Evolutionary conservation across 805 yeast species (phyloP).

Genomic region (Candida nonsorbophila): DNA sequence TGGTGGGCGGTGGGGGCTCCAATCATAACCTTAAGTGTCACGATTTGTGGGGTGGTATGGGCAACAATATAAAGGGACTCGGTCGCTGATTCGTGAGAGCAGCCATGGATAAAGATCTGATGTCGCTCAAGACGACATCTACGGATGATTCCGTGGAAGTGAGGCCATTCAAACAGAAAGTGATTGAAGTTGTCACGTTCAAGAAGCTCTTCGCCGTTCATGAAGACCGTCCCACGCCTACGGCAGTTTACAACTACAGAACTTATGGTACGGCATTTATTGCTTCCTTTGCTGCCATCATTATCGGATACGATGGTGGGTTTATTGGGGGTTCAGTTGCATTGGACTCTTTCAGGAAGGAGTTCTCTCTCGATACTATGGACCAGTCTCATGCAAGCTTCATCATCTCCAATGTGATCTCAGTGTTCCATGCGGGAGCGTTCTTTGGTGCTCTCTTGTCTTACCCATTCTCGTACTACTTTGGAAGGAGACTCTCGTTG

Average conservation of each 20-base stretch:
- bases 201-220: conserved; percentile 20
- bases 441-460: conserved; percentile 35
- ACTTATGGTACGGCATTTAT: conserved; percentile 29
- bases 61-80: too few species aligned
- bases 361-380: conserved; percentile 22
- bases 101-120: too few species aligned
- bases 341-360: conserved; percentile 22
- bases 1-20: too few species aligned
- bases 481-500: conserved; percentile 26
- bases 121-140: too few species aligned
- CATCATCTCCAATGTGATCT: conserved; percentile 28
- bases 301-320: conserved; percentile 38
- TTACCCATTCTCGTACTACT: conserved; percentile 29
- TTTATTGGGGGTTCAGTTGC: conserved; percentile 38
- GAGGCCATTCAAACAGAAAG: background rate
- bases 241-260: conserved; percentile 29
- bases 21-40: too few species aligned
- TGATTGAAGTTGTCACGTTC: too few species aligned
- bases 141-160: too few species aligned
- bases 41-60: too few species aligned
- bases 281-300: conserved; percentile 35
- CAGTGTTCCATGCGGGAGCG: conserved; percentile 36
- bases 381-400: conserved; percentile 12
- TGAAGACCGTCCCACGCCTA: conserved; percentile 37
- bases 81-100: too few species aligned